phyloP scores from a whole-genome alignment of 2,329 filamentous ascomycete species.

The Aspergillus caelatus region DNA sequence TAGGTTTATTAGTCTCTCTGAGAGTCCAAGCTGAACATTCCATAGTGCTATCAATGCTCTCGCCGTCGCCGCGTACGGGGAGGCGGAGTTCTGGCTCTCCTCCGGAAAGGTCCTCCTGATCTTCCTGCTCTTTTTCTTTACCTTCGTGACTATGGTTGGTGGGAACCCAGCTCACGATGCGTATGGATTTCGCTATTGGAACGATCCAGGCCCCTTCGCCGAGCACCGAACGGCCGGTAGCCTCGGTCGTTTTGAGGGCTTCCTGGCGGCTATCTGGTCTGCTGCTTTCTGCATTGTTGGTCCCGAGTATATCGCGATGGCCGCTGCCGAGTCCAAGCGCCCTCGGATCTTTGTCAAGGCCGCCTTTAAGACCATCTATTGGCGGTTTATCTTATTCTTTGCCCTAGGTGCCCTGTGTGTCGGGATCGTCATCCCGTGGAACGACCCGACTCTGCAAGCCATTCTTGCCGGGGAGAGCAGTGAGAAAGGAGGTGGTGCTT shows the following conservation, averaged over 20 bases:
- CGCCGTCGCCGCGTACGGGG: slow-evolving; percentile 47
- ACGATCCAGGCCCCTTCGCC: slow-evolving; percentile 65
- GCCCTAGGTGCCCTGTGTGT: slow-evolving; percentile 69
- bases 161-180: slow-evolving; percentile 71
- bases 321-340: slow-evolving; percentile 69
- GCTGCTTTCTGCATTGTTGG: slow-evolving; percentile 57
- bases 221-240: slow-evolving; percentile 62
- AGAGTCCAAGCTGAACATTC: not conserved
- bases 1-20: not conserved
- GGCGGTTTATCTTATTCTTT: slow-evolving; percentile 72
- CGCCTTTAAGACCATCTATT: slow-evolving; percentile 74
- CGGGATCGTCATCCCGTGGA: slow-evolving; percentile 68
- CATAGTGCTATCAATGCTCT: slow-evolving; percentile 41
- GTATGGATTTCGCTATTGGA: slow-evolving; percentile 70
- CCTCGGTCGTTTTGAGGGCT: slow-evolving; percentile 55
- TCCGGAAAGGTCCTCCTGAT: slow-evolving; percentile 42
- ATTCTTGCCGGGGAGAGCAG: slow-evolving; percentile 1
- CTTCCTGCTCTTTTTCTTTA: slow-evolving; percentile 41
- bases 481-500: slow-evolving; percentile 29
- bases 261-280: slow-evolving; percentile 71
- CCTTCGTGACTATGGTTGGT: slow-evolving; percentile 77
- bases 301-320: slow-evolving; percentile 63
- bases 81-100: slow-evolving; percentile 51
- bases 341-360: slow-evolving; percentile 67
- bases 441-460: slow-evolving; percentile 58